Evolutionary conservation across 768 basidiomycete genomes (phyloP).

Genomic region (Suillus americanus): DNA sequence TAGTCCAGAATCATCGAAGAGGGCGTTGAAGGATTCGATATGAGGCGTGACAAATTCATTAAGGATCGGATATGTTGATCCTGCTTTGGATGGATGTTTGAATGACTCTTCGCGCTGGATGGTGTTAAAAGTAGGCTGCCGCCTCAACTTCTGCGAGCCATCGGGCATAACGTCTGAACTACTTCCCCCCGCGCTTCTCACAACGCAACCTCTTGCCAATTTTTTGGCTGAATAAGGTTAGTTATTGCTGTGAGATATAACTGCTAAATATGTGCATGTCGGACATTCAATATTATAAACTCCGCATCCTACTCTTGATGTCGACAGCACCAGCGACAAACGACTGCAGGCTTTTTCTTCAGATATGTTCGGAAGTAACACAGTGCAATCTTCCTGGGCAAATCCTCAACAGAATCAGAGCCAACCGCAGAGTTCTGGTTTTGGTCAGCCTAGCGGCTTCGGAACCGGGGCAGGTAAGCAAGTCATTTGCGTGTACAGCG

Average conservation of each 20-base stretch:
- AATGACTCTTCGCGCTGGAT: slow-evolving; percentile 78
- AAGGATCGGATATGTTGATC: slow-evolving; percentile 73
- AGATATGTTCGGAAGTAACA: slow-evolving; percentile 60
- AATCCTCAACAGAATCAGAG: slow-evolving; percentile 67
- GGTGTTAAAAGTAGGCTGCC: slow-evolving; percentile 72
- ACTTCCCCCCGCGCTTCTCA: not conserved
- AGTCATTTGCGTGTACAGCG: slow-evolving; percentile 26
- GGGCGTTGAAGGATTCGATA: slow-evolving; percentile 93
- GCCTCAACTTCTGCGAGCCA: slow-evolving; percentile 37
- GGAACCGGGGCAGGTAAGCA: slow-evolving; percentile 51
- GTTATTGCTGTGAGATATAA: slow-evolving; percentile 22
- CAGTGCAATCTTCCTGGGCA: slow-evolving; percentile 64
- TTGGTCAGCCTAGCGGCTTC: slow-evolving; percentile 71
- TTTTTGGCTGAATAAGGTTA: slow-evolving; percentile 10
- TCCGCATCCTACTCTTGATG: slow-evolving; percentile 19
- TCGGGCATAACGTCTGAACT: slow-evolving; percentile 48
- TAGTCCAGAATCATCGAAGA: slow-evolving; percentile 91
- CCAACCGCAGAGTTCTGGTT: slow-evolving; percentile 57
- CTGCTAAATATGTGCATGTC: slow-evolving; percentile 23
- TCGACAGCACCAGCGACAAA: slow-evolving; percentile 18
- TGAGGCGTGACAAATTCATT: slow-evolving; percentile 94
- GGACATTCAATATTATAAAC: slow-evolving; percentile 17
- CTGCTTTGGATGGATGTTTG: slow-evolving; percentile 66
- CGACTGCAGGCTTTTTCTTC: slow-evolving; percentile 22
- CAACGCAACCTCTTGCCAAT: slow-evolving; percentile 8